These are phyloP conservation scores for Lachnellula occidentalis DNA, from an alignment of 2,329 filamentous ascomycete species.

Conservation along the genomic window DNA sequence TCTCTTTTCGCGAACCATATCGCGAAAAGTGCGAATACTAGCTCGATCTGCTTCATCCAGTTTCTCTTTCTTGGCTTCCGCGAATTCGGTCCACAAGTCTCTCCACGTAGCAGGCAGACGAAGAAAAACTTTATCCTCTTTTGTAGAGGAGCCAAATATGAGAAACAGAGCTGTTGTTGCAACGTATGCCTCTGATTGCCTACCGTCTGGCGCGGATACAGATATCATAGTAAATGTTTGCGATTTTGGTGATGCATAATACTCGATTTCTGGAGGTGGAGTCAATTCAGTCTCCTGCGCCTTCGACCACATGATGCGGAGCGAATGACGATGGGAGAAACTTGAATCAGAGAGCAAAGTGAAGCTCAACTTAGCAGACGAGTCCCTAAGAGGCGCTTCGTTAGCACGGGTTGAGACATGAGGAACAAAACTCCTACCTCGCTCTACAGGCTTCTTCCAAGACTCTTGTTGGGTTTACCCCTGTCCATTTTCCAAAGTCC, in stretches of 20 bases:
- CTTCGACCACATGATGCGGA: conserved; percentile 76
- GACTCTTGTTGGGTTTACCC: conserved; percentile 67
- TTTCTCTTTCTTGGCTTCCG: conserved; percentile 62
- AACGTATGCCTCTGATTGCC: conserved; percentile 83
- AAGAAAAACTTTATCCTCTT: conserved; percentile 80
- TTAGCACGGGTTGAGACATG: background rate
- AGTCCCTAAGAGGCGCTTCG: conserved; percentile 48
- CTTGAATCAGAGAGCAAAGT: conserved; percentile 65
- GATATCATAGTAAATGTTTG: conserved; percentile 69
- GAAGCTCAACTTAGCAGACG: conserved; percentile 61
- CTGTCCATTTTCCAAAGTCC: conserved; percentile 80
- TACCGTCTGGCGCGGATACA: conserved; percentile 66
- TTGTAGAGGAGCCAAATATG: conserved; percentile 68
- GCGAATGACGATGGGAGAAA: conserved; percentile 69
- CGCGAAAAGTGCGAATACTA: conserved; percentile 61
- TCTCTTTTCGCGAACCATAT: conserved; percentile 61
- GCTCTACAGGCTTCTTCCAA: conserved; percentile 86
- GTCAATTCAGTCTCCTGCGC: conserved; percentile 48
- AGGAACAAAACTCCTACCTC: conserved; percentile 45
- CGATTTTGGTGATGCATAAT: conserved; percentile 37
- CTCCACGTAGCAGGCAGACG: conserved; percentile 76
- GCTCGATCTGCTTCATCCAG: conserved; percentile 66
- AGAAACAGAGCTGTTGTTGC: conserved; percentile 78
- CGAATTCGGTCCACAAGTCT: conserved; percentile 78
- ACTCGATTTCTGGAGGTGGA: conserved; percentile 27